Conservation (phyloP, 1,284 basidiomycete species). For the Heliocybe sulcata region DNA sequence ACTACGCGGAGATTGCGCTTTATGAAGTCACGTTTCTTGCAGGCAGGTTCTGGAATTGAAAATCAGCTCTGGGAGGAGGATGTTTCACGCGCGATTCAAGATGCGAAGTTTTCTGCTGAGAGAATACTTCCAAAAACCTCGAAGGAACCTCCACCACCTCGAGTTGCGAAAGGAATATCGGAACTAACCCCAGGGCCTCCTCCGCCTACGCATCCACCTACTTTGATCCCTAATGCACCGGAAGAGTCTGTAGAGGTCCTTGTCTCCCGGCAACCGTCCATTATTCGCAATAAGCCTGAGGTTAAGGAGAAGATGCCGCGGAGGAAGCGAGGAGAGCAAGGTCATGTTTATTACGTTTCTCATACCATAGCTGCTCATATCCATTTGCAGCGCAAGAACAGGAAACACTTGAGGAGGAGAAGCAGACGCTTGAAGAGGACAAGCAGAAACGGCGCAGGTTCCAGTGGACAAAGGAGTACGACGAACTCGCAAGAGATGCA, state of each 20-base stretch:
- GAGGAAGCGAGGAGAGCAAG: constrained; percentile 16
- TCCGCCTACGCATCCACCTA: constrained; percentile 20
- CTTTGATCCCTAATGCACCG: constrained; percentile 31
- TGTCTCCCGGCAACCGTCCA: constrained; percentile 50
- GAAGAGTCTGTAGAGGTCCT: constrained; percentile 49
- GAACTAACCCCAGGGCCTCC: constrained; percentile 5
- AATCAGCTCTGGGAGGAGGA: constrained; percentile 54
- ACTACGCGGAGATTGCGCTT: constrained; percentile 43
- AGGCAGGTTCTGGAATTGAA: constrained; percentile 43
- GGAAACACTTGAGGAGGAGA: constrained; percentile 17
- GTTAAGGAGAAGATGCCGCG: constrained; percentile 18
- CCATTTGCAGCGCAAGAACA: not conserved
- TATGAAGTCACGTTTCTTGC: constrained; percentile 47
- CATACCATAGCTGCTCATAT: not conserved
- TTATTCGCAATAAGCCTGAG: constrained; percentile 14
- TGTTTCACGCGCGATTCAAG: constrained; percentile 45
- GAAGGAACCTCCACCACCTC: constrained; percentile 15
- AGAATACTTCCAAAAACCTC: constrained; percentile 25
- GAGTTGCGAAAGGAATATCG: constrained; percentile 13
- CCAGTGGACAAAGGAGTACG: constrained; percentile 79
- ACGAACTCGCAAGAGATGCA: constrained; percentile 82
- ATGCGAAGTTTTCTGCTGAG: constrained; percentile 40
- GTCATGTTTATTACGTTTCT: not conserved
- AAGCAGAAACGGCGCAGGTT: constrained; percentile 53
- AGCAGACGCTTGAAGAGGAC: constrained; percentile 13